Evolutionary conservation across 2,329 filamentous ascomycete species (phyloP), one percentile per base, ranked within the genome.

Genomic region (Cyphellophora europaea): DNA sequence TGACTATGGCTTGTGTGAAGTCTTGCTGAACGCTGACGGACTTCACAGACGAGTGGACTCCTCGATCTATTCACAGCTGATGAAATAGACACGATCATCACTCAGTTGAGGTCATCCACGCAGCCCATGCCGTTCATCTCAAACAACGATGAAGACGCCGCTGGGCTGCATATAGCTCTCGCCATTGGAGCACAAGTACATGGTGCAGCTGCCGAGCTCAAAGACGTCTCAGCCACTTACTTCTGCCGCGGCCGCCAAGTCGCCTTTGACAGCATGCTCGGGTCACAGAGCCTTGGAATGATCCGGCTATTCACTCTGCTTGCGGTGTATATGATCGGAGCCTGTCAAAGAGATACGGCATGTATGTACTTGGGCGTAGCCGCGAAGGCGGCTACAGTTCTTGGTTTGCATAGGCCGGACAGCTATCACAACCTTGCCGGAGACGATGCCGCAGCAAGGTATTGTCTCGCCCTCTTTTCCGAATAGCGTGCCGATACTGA

Each of bases 361-460:
- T 79, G 75, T 34, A 76, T 79, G 70, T 78, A 78, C 36, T 51
- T 79, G 2, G 74, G 74, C 0, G 66, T 78, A 6, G 74, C 74
- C 2, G 62, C 69, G 0, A 66, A 71, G 33, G 69, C 73, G 1
- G 73, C 74, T 0, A 66, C 69, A 3, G 70, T 72, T 0, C 47
- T 79, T 0, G 74, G 74, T 0, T 47, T 77, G 5, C 72, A 77
- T 54, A 55, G 50, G 35, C 51, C 36, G 41, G 55, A 45, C 41
- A 57, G 40, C 48, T 57, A 53, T 36, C 38, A 35, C 4, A 36
- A 41, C 25, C 38, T 44, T 29, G 31, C 11, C 18, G 16, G 21
- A 10, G 14, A 15, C 11, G 36, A 37, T 11, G n/a, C n/a, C n/a
- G n/a, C n/a, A n/a, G n/a, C n/a, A n/a, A n/a, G n/a, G n/a, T n/a